A percentile compares a stretch with the other conserved stretches of the same genome.
Evolutionary conservation across 1,139 yeast species (phyloP).

Genomic region (Nakaseomyces uthaithaninus): DNA sequence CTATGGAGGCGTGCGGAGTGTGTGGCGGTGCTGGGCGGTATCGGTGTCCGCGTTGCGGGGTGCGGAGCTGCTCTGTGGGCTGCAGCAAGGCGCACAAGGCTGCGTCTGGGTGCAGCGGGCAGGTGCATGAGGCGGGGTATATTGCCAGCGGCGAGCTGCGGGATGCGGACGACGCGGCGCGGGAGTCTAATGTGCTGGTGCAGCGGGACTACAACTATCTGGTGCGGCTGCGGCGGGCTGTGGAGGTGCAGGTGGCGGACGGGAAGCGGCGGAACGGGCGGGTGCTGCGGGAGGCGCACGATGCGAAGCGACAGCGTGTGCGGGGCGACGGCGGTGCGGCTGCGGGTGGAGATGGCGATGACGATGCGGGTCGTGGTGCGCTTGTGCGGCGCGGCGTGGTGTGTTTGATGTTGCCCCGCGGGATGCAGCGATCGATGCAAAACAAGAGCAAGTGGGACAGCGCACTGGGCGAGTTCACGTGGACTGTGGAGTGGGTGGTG

Average conservation of each 20-base stretch:
- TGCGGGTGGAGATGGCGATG: conserved; percentile 12
- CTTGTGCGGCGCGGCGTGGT: conserved; percentile 44
- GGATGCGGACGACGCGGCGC: conserved; percentile 35
- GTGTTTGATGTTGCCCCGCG: conserved; percentile 51
- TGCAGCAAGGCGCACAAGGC: conserved; percentile 69
- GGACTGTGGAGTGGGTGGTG: conserved; percentile 75
- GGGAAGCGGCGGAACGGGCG: conserved; percentile 32
- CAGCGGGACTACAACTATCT: conserved; percentile 83
- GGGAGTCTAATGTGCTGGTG: conserved; percentile 38
- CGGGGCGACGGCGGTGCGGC: conserved; percentile 8
- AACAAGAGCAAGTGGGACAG: conserved; percentile 75
- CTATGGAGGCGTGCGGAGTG: conserved; percentile 46
- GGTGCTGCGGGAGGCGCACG: conserved; percentile 20
- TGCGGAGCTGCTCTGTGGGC: conserved; percentile 56
- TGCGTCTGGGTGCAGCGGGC: conserved; percentile 58
- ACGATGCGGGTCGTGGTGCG: conserved; percentile 13
- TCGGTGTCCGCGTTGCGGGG: conserved; percentile 75
- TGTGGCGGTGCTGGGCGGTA: conserved; percentile 45
- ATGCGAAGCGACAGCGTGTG: conserved; percentile 30
- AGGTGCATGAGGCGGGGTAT: conserved; percentile 48
- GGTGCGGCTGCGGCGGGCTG: conserved; percentile 48
- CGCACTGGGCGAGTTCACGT: conserved; percentile 50
- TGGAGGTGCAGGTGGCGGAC: conserved; percentile 47
- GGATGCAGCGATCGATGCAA: conserved; percentile 60
- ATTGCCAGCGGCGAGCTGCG: conserved; percentile 32